Conservation (phyloP, 208 protist genomes). For the Trichomonas gallinae region DNA sequence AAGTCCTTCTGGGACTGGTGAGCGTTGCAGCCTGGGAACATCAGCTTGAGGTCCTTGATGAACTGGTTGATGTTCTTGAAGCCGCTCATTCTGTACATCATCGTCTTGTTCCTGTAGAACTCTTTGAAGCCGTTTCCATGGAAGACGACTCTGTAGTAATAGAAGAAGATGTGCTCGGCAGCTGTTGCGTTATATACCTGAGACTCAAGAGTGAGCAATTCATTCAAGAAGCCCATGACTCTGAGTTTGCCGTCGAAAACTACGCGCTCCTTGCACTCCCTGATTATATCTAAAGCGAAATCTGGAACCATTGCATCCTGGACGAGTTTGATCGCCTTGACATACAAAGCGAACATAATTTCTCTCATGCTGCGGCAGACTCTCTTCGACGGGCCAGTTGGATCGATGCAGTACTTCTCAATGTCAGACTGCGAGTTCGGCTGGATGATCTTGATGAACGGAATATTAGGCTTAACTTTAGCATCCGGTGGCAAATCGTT, state of each 20-base stretch:
- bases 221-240: not conserved
- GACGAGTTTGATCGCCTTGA: not conserved
- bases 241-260: not conserved
- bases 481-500: not conserved
- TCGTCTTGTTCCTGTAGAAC: not conserved
- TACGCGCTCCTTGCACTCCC: not conserved
- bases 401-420: not conserved
- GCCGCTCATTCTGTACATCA: not conserved
- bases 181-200: not conserved
- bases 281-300: not conserved
- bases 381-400: not conserved
- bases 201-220: not conserved
- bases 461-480: not conserved
- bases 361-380: not conserved
- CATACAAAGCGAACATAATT: not conserved
- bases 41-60: not conserved
- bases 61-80: not conserved
- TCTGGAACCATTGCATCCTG: not conserved
- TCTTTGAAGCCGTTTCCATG: not conserved
- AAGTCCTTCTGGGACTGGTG: not conserved
- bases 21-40: not conserved
- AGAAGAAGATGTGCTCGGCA: not conserved
- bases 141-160: not conserved
- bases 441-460: not conserved
- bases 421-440: not conserved